Conservation (phyloP, 2,329 filamentous ascomycete species). For the Ascochyta fabae region DNA sequence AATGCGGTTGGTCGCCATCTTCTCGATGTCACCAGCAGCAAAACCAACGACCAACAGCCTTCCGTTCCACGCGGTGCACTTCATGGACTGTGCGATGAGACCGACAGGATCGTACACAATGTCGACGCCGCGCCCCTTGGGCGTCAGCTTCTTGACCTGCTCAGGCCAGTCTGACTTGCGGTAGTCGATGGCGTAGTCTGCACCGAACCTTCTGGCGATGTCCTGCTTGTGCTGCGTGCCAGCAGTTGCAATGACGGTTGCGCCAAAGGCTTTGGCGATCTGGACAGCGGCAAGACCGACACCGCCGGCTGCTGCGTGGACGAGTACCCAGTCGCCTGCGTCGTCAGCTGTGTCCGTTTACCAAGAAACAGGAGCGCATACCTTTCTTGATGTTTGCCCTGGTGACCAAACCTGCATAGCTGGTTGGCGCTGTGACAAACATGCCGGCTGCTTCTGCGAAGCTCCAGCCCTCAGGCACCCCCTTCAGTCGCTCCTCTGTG, state of each 20-base stretch:
- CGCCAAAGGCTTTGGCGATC: constrained; percentile 89
- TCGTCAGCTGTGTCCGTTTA: neutral
- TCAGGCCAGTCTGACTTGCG: constrained; percentile 67
- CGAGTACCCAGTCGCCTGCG: constrained; percentile 79
- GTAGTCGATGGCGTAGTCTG: constrained; percentile 85
- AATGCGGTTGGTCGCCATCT: constrained; percentile 90
- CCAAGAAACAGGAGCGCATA: constrained; percentile 12
- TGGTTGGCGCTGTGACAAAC: constrained; percentile 91
- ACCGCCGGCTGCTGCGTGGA: constrained; percentile 91
- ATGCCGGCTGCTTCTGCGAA: constrained; percentile 85
- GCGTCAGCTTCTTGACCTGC: constrained; percentile 78
- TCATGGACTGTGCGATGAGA: constrained; percentile 83
- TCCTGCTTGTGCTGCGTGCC: constrained; percentile 80
- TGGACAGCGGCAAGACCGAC: constrained; percentile 92
- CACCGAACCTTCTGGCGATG: constrained; percentile 80
- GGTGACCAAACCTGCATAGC: constrained; percentile 81
- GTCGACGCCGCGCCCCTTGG: constrained; percentile 76
- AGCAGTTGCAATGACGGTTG: constrained; percentile 91
- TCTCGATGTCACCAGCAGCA: constrained; percentile 84
- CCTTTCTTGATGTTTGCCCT: constrained; percentile 74
- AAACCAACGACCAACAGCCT: constrained; percentile 88
- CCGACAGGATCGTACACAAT: constrained; percentile 96
- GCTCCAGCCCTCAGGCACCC: constrained; percentile 80
- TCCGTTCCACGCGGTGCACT: constrained; percentile 93
- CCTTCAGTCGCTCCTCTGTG: constrained; percentile 70